These are phyloP conservation scores for Venturia aucupariae DNA, from an alignment of 2,329 filamentous ascomycete species.

Conservation along the genomic window DNA sequence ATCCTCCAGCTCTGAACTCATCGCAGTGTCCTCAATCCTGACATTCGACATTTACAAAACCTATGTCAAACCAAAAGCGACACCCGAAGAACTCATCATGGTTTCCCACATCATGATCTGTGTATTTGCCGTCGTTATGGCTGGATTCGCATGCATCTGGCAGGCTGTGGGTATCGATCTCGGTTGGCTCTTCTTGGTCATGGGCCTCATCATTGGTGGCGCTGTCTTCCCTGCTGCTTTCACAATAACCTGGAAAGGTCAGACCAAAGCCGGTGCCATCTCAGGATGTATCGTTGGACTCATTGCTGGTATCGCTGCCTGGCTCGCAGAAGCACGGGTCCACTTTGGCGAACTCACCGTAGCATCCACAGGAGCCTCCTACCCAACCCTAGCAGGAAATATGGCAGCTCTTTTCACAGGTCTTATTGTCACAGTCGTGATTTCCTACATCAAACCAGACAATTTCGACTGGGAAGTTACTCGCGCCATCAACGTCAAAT, in stretches of 20 bases:
- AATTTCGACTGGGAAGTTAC: constrained; percentile 33
- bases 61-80: constrained; percentile 31
- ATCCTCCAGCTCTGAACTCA: constrained; percentile 30
- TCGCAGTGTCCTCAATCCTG: constrained; percentile 31
- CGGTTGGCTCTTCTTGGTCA: constrained; percentile 33
- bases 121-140: constrained; percentile 32
- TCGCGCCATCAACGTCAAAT: constrained; percentile 26
- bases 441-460: constrained; percentile 29
- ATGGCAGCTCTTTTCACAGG: constrained; percentile 28
- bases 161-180: constrained; percentile 32
- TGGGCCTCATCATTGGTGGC: constrained; percentile 34
- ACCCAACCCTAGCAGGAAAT: constrained; percentile 33
- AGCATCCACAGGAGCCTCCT: constrained; percentile 29
- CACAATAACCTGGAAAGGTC: constrained; percentile 29
- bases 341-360: constrained; percentile 33
- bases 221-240: constrained; percentile 33
- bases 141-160: constrained; percentile 30
- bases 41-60: constrained; percentile 37
- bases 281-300: constrained; percentile 27
- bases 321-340: constrained; percentile 27
- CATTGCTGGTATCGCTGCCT: constrained; percentile 27
- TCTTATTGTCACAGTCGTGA: constrained; percentile 25
- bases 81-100: constrained; percentile 29
- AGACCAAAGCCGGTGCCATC: constrained; percentile 26
- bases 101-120: constrained; percentile 33